These are phyloP conservation scores for Tricholomella constricta DNA, from an alignment of 768 basidiomycete species.

Conservation along the genomic window DNA sequence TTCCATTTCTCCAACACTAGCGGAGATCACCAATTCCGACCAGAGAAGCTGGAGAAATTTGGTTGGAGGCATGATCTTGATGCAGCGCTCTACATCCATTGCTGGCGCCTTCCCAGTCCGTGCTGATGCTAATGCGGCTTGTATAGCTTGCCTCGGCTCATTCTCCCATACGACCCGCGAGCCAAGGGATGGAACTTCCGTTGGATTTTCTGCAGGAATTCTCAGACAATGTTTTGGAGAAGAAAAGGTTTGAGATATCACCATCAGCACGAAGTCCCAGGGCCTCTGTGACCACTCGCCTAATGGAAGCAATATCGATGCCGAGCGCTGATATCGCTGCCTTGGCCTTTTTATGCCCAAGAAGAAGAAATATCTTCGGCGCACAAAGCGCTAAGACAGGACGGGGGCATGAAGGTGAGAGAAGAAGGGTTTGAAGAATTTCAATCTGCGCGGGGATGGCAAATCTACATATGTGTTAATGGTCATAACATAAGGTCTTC, in stretches of 20 bases:
- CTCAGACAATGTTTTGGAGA: slow-evolving; percentile 15
- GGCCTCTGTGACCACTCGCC: slow-evolving; percentile 39
- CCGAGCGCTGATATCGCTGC: slow-evolving; percentile 7
- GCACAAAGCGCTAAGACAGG: slow-evolving; percentile 69
- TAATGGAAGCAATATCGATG: slow-evolving; percentile 38
- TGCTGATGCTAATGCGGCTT: slow-evolving; percentile 55
- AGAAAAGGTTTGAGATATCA: slow-evolving; percentile 23
- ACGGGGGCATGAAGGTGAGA: slow-evolving; percentile 64
- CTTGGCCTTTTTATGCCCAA: slow-evolving; percentile 41
- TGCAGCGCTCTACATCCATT: slow-evolving; percentile 67
- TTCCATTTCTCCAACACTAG: slow-evolving; percentile 62
- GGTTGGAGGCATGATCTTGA: slow-evolving; percentile 57
- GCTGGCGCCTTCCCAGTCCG: slow-evolving; percentile 62
- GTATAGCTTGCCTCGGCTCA: slow-evolving; percentile 59
- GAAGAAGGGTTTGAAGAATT: slow-evolving; percentile 65
- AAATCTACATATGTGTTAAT: slow-evolving; percentile 37
- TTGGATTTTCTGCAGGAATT: slow-evolving; percentile 12
- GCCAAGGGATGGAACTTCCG: slow-evolving; percentile 8
- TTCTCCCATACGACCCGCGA: slow-evolving; percentile 45
- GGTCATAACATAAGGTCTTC: not conserved
- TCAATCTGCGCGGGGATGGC: slow-evolving; percentile 54
- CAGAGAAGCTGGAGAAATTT: slow-evolving; percentile 71
- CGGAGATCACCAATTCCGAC: slow-evolving; percentile 58
- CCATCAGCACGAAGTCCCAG: slow-evolving; percentile 39
- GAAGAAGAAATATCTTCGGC: slow-evolving; percentile 47